Evolutionary conservation across 139 green algal genomes (phyloP).

Genomic region (Tetraselmis striata): DNA sequence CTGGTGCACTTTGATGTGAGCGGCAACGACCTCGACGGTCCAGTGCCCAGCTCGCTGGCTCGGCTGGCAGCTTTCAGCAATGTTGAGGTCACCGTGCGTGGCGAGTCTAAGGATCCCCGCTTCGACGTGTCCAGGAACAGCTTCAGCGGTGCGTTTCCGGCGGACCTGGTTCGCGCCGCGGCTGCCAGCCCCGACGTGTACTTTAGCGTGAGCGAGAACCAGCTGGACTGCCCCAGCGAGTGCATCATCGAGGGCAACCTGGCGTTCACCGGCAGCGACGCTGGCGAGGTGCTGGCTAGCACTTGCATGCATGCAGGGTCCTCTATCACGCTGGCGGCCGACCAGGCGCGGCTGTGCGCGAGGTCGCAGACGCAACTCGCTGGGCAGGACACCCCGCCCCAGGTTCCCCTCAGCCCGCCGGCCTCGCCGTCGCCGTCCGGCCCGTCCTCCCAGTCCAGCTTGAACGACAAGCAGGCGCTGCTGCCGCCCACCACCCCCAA

Average conservation of each 20-base stretch:
- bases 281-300: background rate
- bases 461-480: too few species aligned
- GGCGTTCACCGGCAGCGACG: background rate
- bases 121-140: background rate
- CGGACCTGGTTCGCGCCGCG: background rate
- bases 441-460: too few species aligned
- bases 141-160: background rate
- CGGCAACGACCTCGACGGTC: background rate
- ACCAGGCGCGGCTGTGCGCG: background rate
- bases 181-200: background rate
- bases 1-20: background rate
- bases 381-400: too few species aligned
- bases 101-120: background rate
- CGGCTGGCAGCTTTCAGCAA: background rate
- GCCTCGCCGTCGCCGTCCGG: too few species aligned
- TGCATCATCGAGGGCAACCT: background rate
- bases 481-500: too few species aligned
- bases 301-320: background rate
- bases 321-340: background rate
- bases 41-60: background rate
- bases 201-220: background rate
- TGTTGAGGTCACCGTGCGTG: background rate
- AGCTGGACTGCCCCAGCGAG: background rate
- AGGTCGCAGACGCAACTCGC: too few species aligned
- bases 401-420: too few species aligned